phyloP scores from a whole-genome alignment of 495 filamentous ascomycete genomes.

The Penicillium ochrochloron region DNA sequence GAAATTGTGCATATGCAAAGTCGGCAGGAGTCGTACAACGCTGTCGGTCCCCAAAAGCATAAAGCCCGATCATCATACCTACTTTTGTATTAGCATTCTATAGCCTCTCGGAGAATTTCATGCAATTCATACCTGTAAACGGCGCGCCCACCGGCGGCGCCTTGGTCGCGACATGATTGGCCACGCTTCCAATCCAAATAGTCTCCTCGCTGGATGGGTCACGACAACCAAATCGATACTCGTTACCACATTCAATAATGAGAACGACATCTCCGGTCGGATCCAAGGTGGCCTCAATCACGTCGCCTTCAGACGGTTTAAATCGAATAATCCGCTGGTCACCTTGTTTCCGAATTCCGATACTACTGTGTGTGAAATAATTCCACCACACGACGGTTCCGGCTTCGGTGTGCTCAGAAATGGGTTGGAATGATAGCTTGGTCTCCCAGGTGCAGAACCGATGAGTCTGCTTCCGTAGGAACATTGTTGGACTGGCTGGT shows the following conservation, averaged over 20 bases:
- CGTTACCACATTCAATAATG: slow-evolving; percentile 34
- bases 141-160: slow-evolving; percentile 40
- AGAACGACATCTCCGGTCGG: slow-evolving; percentile 25
- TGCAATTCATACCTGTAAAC: slow-evolving; percentile 38
- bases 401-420: slow-evolving; percentile 38
- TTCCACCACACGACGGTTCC: slow-evolving; percentile 49
- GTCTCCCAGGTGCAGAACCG: slow-evolving; percentile 42
- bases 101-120: neutral
- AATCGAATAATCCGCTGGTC: slow-evolving; percentile 32
- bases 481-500: slow-evolving; percentile 46
- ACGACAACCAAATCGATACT: slow-evolving; percentile 37
- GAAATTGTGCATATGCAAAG: slow-evolving; percentile 42
- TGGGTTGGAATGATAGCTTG: slow-evolving; percentile 36
- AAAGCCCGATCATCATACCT: slow-evolving; percentile 49
- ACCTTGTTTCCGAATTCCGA: slow-evolving; percentile 36
- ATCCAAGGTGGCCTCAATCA: slow-evolving; percentile 18
- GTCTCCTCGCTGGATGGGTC: slow-evolving; percentile 21
- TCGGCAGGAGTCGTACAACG: slow-evolving; percentile 46
- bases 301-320: slow-evolving; percentile 23
- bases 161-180: slow-evolving; percentile 33
- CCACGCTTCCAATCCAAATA: slow-evolving; percentile 34
- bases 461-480: slow-evolving; percentile 50
- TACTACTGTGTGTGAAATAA: slow-evolving; percentile 44
- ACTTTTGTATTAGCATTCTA: neutral
- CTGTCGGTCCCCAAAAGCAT: slow-evolving; percentile 49